Evolutionary conservation across 2,329 filamentous ascomycete species (phyloP).

Genomic region (Aspergillus cejpii): DNA sequence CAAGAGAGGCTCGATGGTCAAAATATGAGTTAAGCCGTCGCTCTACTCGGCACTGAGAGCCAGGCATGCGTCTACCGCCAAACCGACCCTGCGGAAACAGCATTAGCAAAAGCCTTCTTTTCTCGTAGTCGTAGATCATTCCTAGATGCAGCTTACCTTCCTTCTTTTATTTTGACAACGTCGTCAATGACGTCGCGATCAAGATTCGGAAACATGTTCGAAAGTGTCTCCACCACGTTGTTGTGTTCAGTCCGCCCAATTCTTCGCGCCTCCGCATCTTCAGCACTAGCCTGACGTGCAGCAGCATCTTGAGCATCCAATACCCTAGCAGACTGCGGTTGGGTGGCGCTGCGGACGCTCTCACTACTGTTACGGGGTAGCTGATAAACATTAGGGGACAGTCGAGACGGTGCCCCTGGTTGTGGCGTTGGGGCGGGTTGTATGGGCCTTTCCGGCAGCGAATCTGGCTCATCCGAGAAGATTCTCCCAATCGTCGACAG

Average conservation of each 20-base stretch:
- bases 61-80: constrained; percentile 80
- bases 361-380: constrained; percentile 39
- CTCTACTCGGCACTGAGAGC: constrained; percentile 52
- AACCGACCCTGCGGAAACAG: constrained; percentile 56
- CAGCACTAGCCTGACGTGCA: constrained; percentile 81
- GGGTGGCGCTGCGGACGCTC: constrained; percentile 18
- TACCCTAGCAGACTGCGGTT: constrained; percentile 33
- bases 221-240: constrained; percentile 86
- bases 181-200: constrained; percentile 94
- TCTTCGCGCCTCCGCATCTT: constrained; percentile 76
- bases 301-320: constrained; percentile 78
- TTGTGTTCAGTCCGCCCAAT: constrained; percentile 78
- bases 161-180: constrained; percentile 92
- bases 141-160: constrained; percentile 58
- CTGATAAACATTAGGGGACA: constrained; percentile 43
- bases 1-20: background rate
- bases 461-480: constrained; percentile 64
- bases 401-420: constrained; percentile 46
- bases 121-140: background rate
- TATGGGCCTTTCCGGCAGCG: constrained; percentile 30
- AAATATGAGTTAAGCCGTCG: background rate
- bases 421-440: constrained; percentile 41
- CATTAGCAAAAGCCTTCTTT: constrained; percentile 8
- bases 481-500: constrained; percentile 89
- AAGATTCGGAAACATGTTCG: constrained; percentile 93